Conservation (phyloP, 1,139 yeast species). For the Hyphopichia buzzinii region DNA sequence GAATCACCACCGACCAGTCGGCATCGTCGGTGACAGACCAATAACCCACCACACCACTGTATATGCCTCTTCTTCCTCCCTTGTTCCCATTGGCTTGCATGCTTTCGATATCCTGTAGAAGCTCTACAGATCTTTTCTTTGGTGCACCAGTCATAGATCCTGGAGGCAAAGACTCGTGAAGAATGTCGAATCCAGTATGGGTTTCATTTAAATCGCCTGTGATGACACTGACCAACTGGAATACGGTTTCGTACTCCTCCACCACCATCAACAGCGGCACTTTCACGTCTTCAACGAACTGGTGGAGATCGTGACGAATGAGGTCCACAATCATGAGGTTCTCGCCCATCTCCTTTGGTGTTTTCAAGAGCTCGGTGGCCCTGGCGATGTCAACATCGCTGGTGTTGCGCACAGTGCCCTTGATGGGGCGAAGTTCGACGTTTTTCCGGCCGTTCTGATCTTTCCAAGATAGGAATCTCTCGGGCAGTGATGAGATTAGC, state of each 20-base stretch:
- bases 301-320: slow-evolving; percentile 86
- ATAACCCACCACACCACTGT: slow-evolving; percentile 94
- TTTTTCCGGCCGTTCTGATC: slow-evolving; percentile 23
- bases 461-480: slow-evolving; percentile 84
- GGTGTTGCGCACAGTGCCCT: slow-evolving; percentile 84
- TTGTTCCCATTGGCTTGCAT: slow-evolving; percentile 39
- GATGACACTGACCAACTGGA: slow-evolving; percentile 87
- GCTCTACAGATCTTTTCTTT: slow-evolving; percentile 84
- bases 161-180: slow-evolving; percentile 83
- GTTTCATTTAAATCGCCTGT: slow-evolving; percentile 52
- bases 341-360: slow-evolving; percentile 95
- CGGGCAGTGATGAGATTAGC: slow-evolving; percentile 89
- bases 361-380: slow-evolving; percentile 66
- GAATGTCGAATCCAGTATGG: slow-evolving; percentile 73
- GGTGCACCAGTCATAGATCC: slow-evolving; percentile 99
- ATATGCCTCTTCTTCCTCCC: slow-evolving; percentile 71
- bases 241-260: slow-evolving; percentile 90
- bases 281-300: slow-evolving; percentile 61
- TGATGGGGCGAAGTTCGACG: slow-evolving; percentile 89
- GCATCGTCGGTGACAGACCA: slow-evolving; percentile 88
- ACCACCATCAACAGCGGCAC: slow-evolving; percentile 85
- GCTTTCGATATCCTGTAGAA: slow-evolving; percentile 56
- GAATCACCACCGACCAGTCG: slow-evolving; percentile 94
- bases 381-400: slow-evolving; percentile 47
- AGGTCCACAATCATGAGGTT: slow-evolving; percentile 96